phyloP scores from a whole-genome alignment of 352 stramenopile species.

The Phytophthora tubulina region DNA sequence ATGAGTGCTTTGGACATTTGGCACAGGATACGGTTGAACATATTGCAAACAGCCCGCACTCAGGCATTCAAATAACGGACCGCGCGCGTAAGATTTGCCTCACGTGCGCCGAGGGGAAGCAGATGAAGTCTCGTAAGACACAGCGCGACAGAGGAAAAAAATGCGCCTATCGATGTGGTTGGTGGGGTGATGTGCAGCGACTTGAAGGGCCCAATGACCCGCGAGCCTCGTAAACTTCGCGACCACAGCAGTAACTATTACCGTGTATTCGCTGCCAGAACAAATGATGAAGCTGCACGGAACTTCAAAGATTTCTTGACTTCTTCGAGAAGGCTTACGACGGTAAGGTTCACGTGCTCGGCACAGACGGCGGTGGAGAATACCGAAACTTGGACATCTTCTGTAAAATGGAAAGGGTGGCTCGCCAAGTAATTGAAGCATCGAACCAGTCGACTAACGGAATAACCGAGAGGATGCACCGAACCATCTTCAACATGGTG shows the following conservation, averaged over 20 bases:
- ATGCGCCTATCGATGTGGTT: not conserved
- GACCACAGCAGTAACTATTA: constrained; percentile 28
- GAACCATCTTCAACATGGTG: constrained; percentile 38
- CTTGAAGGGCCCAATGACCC: not conserved
- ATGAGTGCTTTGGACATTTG: not conserved
- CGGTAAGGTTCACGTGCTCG: too few species aligned
- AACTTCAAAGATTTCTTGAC: constrained; percentile 15
- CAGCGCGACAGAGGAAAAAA: not conserved
- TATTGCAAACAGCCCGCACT: not conserved
- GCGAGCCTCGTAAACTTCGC: not conserved
- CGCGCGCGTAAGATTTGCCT: not conserved
- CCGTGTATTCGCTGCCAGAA: constrained; percentile 19
- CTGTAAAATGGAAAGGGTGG: not conserved
- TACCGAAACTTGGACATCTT: too few species aligned
- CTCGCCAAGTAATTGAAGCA: constrained; percentile 29
- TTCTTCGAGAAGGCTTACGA: constrained; percentile 10
- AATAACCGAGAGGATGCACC: constrained; percentile 45
- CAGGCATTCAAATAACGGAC: not conserved
- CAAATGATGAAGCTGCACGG: constrained; percentile 23
- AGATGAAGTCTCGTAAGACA: not conserved
- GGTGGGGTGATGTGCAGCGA: constrained; percentile 2
- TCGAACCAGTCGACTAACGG: constrained; percentile 37
- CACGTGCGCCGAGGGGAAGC: not conserved
- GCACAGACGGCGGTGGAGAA: too few species aligned
- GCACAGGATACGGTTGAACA: not conserved